Evolutionary conservation across 208 protist genomes (phyloP).

Genomic region (Leishmania amazonensis): DNA sequence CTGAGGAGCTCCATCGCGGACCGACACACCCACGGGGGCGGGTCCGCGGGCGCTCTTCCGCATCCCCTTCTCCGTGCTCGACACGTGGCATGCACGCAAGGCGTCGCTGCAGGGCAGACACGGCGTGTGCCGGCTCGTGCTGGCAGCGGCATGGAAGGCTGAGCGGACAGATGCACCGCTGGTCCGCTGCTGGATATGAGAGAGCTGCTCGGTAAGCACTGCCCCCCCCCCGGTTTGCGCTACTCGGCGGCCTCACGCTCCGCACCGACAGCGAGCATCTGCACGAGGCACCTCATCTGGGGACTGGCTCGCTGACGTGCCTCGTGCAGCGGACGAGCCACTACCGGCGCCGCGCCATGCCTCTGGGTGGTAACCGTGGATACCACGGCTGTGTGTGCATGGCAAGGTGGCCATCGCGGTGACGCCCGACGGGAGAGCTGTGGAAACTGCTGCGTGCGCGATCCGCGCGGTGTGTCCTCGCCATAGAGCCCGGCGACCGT

Average conservation of each 20-base stretch:
- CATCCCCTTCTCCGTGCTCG: not conserved
- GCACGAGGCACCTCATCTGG: not conserved
- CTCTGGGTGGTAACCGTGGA: not conserved
- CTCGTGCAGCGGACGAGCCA: not conserved
- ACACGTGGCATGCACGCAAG: not conserved
- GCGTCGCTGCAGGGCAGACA: not conserved
- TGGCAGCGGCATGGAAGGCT: not conserved
- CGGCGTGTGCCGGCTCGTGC: not conserved
- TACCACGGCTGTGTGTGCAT: not conserved
- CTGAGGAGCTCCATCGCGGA: not conserved
- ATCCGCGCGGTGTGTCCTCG: not conserved
- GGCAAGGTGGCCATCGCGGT: not conserved
- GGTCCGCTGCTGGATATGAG: not conserved
- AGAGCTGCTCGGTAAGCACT: not conserved
- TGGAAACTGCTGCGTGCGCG: not conserved
- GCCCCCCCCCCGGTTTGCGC: not conserved
- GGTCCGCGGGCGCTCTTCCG: not conserved
- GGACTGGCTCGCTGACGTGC: not conserved
- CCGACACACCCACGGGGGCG: not conserved
- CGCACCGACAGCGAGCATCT: no score
- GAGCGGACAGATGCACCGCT: not conserved
- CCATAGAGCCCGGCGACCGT: not conserved
- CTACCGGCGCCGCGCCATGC: not conserved
- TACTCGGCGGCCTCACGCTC: not conserved
- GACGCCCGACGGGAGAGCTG: not conserved